A percentile compares a stretch with the other conserved stretches of the same genome.
These are phyloP conservation scores for Haplosporangium sp. DNA, from an alignment of 371 early-diverging fungal genomes.

Conservation along the genomic window DNA sequence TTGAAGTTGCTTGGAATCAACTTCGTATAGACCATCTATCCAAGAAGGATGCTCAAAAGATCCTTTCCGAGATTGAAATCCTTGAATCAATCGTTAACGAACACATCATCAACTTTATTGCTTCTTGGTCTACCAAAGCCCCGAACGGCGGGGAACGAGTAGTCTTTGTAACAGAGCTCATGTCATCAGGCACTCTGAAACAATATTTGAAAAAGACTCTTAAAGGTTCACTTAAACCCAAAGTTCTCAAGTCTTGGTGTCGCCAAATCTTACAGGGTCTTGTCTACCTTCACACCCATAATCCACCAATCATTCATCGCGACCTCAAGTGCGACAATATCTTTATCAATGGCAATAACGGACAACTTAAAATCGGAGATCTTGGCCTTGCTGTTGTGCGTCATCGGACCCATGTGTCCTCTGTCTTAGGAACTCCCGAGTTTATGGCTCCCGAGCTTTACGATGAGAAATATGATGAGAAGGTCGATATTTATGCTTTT, in stretches of 20 bases:
- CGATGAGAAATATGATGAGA: slow-evolving; percentile 89
- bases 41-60: slow-evolving; percentile 67
- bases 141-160: slow-evolving; percentile 76
- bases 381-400: slow-evolving; percentile 83
- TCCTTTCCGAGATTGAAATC: slow-evolving; percentile 72
- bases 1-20: slow-evolving; percentile 95
- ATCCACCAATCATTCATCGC: slow-evolving; percentile 91
- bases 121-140: slow-evolving; percentile 70
- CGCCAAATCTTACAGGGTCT: slow-evolving; percentile 86
- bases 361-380: slow-evolving; percentile 94
- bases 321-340: slow-evolving; percentile 90
- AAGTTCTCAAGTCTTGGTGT: slow-evolving; percentile 85
- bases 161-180: slow-evolving; percentile 93
- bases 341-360: slow-evolving; percentile 91
- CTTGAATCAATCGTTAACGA: slow-evolving; percentile 87
- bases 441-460: slow-evolving; percentile 96
- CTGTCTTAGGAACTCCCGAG: slow-evolving; percentile 80
- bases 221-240: slow-evolving; percentile 75
- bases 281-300: slow-evolving; percentile 83
- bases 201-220: slow-evolving; percentile 81
- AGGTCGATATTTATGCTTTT: slow-evolving; percentile 94
- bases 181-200: slow-evolving; percentile 92
- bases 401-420: slow-evolving; percentile 67
- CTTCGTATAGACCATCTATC: slow-evolving; percentile 72
- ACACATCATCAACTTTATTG: slow-evolving; percentile 86